Evolutionary conservation across 106 monocot species (phyloP).

Genomic region (Apostasia ramifera): DNA sequence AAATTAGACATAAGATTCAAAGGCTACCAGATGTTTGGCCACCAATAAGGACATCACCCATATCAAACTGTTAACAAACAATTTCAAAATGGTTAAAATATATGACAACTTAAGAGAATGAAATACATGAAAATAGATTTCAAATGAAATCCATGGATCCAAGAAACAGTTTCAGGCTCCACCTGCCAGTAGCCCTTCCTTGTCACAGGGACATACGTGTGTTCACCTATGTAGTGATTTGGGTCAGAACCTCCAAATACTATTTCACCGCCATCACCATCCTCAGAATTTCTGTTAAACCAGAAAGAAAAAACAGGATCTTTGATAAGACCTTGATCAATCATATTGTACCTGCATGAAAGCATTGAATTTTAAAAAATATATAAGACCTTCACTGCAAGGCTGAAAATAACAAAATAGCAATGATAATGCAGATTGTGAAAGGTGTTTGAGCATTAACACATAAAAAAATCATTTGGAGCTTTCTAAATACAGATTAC

Average conservation of each 20-base stretch:
- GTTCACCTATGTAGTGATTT: conserved; percentile 62
- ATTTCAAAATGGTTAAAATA: too few relatives aligned
- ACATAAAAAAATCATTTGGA: too few relatives aligned
- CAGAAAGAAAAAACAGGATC: conserved; percentile 81
- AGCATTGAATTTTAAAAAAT: too few relatives aligned
- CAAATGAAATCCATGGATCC: too few relatives aligned
- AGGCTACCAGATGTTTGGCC: conserved; percentile 42
- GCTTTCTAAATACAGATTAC: too few relatives aligned
- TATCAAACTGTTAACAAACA: conserved; percentile 52
- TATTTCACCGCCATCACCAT: conserved; percentile 59
- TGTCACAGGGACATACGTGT: conserved; percentile 69
- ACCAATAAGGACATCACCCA: conserved; percentile 77
- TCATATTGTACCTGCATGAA: conserved; percentile 54
- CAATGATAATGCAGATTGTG: too few relatives aligned
- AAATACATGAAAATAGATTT: too few relatives aligned
- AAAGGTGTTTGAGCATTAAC: too few relatives aligned
- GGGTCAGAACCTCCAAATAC: conserved; percentile 81
- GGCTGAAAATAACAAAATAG: too few relatives aligned
- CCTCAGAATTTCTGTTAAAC: conserved; percentile 55
- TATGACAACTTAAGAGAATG: too few relatives aligned
- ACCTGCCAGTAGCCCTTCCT: conserved; percentile 87
- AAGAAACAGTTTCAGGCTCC: neutral
- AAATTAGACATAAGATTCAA: neutral
- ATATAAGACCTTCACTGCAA: too few relatives aligned
- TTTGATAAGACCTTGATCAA: conserved; percentile 43